Evolutionary conservation across 225 moss, liverwort and hornwort genomes (phyloP).

Genomic region (Ulota crispa): DNA sequence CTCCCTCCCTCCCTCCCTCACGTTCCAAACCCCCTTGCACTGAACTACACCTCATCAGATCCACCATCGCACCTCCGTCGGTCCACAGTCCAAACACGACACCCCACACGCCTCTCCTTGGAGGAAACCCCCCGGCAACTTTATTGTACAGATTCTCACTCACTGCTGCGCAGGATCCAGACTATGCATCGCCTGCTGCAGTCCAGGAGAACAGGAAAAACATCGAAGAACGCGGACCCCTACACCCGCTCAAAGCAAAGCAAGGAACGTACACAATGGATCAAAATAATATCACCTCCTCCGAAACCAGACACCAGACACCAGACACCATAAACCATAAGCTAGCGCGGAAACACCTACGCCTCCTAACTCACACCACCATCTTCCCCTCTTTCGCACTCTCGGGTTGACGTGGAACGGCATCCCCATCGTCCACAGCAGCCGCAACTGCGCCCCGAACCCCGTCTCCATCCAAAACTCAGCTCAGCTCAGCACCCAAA

Average conservation of each 20-base stretch:
- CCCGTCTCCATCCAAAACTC: neutral
- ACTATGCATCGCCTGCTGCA: slow-evolving; percentile 29
- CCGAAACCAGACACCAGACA: neutral
- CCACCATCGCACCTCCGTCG: neutral
- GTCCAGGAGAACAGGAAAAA: neutral
- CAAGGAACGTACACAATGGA: neutral
- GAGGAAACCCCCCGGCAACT: slow-evolving; percentile 18
- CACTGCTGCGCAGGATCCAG: slow-evolving; percentile 19
- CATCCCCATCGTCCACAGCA: neutral
- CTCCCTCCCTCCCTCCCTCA: neutral
- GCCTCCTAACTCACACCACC: neutral
- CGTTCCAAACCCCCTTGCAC: neutral
- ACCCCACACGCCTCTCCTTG: neutral
- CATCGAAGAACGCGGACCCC: neutral
- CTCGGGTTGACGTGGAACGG: slow-evolving; percentile 7
- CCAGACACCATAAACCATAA: neutral
- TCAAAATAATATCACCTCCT: slow-evolving; percentile 6
- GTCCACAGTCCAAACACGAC: neutral
- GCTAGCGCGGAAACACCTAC: slow-evolving; percentile 6
- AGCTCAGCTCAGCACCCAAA: neutral
- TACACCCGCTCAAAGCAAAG: slow-evolving; percentile 12
- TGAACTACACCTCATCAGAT: neutral
- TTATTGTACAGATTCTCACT: slow-evolving; percentile 32
- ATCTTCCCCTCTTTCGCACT: neutral
- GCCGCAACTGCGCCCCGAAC: neutral